A percentile compares a stretch with the other conserved stretches of the same genome.
These are phyloP conservation scores for Leccinum ochraceum DNA, from an alignment of 768 basidiomycete genomes.

Conservation along the genomic window DNA sequence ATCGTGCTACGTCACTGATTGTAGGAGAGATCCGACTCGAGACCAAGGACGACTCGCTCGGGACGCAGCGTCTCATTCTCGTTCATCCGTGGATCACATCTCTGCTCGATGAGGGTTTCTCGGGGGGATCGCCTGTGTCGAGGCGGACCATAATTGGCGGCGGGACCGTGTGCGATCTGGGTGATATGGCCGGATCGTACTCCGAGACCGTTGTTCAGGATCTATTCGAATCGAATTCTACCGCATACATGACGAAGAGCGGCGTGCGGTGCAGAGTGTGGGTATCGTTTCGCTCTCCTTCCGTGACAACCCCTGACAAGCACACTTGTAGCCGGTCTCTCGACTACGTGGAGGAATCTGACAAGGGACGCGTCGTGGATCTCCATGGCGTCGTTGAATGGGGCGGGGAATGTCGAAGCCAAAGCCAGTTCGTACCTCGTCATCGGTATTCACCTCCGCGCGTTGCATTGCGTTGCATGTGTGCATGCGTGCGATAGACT, in stretches of 20 bases:
- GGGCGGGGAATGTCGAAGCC: not conserved
- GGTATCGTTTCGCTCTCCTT: not conserved
- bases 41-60: too few relatives aligned
- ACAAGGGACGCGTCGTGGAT: not conserved
- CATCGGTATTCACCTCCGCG: too few relatives aligned
- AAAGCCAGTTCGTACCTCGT: slow-evolving; percentile 11
- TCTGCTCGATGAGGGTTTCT: too few relatives aligned
- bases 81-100: too few relatives aligned
- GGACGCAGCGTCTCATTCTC: too few relatives aligned
- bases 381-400: slow-evolving; percentile 9
- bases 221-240: not conserved
- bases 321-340: slow-evolving; percentile 10
- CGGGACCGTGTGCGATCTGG: not conserved
- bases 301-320: not conserved
- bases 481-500: not conserved
- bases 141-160: not conserved
- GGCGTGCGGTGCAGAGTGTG: not conserved
- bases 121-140: not conserved
- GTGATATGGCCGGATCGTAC: not conserved
- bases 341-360: slow-evolving; percentile 5
- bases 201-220: not conserved
- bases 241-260: not conserved
- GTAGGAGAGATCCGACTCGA: too few relatives aligned
- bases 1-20: too few relatives aligned
- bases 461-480: too few relatives aligned